A percentile compares a stretch with the other conserved stretches of the same genome.
These are phyloP conservation scores for Salicornia ramosissima DNA, from an alignment of 148 eudicot species.

Conservation along the genomic window DNA sequence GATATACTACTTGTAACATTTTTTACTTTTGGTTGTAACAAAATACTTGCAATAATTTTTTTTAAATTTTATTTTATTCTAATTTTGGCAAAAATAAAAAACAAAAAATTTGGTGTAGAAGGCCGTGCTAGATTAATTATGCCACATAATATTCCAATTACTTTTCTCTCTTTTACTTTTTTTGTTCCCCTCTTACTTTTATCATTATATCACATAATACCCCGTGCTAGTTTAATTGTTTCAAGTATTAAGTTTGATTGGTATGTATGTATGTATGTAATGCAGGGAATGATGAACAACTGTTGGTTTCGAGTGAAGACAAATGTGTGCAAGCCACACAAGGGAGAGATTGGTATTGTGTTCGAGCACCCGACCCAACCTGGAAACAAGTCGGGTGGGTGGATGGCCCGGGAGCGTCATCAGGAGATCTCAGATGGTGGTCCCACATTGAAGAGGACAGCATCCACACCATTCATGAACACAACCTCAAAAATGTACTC, in stretches of 20 bases:
- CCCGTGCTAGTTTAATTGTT: too few relatives aligned
- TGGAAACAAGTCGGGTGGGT: constrained; percentile 81
- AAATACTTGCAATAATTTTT: too few relatives aligned
- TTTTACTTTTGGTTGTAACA: too few relatives aligned
- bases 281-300: constrained; percentile 97
- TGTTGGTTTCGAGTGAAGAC: constrained; percentile 94
- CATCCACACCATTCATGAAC: constrained; percentile 72
- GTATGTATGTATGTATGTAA: neutral
- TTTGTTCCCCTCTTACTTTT: too few relatives aligned
- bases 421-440: constrained; percentile 40
- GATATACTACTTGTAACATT: too few relatives aligned
- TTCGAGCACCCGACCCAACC: constrained; percentile 99
- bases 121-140: too few relatives aligned
- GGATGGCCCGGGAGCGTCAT: constrained; percentile 93
- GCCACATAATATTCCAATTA: too few relatives aligned
- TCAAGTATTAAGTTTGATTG: neutral
- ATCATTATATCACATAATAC: too few relatives aligned
- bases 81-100: too few relatives aligned
- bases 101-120: too few relatives aligned
- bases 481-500: constrained; percentile 51
- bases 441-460: constrained; percentile 50
- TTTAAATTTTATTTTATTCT: too few relatives aligned
- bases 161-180: too few relatives aligned
- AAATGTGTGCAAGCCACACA: constrained; percentile 78
- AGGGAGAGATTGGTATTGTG: constrained; percentile 71